These are phyloP conservation scores for Penicillium atrosanguineum DNA, from an alignment of 495 filamentous ascomycete genomes.

Conservation along the genomic window DNA sequence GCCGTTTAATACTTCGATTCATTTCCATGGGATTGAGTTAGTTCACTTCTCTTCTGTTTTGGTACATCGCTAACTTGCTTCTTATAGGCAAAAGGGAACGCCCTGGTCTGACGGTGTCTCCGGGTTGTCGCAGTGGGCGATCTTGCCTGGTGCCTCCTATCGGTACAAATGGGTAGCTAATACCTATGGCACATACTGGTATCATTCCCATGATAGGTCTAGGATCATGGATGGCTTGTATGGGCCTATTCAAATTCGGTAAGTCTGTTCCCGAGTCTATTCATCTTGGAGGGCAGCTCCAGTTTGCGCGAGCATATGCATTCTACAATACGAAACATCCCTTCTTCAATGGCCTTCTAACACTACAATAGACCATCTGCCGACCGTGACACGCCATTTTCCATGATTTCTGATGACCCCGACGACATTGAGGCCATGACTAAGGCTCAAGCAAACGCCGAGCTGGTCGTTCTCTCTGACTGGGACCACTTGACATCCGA, in stretches of 20 bases:
- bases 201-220: slow-evolving; percentile 50
- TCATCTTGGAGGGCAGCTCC: neutral
- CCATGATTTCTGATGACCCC: slow-evolving; percentile 34
- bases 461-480: slow-evolving; percentile 47
- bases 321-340: neutral
- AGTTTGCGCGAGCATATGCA: too few relatives aligned
- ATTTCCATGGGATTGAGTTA: slow-evolving; percentile 45
- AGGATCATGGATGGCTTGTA: slow-evolving; percentile 53
- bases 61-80: neutral
- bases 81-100: slow-evolving; percentile 12
- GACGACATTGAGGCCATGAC: slow-evolving; percentile 35
- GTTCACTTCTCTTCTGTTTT: neutral
- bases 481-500: slow-evolving; percentile 50
- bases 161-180: slow-evolving; percentile 47
- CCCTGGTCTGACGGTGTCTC: slow-evolving; percentile 53
- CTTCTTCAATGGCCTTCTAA: neutral
- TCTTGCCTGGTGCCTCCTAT: slow-evolving; percentile 42
- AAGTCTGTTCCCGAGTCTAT: neutral
- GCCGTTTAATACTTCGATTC: slow-evolving; percentile 47
- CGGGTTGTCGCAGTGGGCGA: slow-evolving; percentile 43
- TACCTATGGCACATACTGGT: slow-evolving; percentile 50
- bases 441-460: slow-evolving; percentile 33
- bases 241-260: slow-evolving; percentile 41
- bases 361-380: neutral
- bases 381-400: slow-evolving; percentile 28